Conservation (phyloP, 1,284 basidiomycete genomes). For the Pseudozyma sp. region DNA sequence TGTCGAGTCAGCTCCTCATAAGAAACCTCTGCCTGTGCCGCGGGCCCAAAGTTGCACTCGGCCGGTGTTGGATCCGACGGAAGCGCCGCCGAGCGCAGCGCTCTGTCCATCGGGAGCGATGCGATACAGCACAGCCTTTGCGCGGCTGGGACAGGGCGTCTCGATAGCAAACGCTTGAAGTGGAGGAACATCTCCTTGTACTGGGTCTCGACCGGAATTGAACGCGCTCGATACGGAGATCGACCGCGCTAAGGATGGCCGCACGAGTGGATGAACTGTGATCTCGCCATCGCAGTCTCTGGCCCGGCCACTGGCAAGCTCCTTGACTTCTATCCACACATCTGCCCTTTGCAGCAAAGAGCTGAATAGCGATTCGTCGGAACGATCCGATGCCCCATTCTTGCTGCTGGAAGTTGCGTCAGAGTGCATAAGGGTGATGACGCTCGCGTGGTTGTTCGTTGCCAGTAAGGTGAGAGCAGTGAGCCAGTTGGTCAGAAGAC, state of each 20-base stretch:
- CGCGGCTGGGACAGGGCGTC: slow-evolving; percentile 43
- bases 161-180: slow-evolving; percentile 42
- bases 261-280: slow-evolving; percentile 44
- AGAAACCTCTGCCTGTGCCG: slow-evolving; percentile 47
- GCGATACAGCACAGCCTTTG: slow-evolving; percentile 45
- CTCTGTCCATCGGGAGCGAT: slow-evolving; percentile 50
- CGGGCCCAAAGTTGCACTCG: slow-evolving; percentile 49
- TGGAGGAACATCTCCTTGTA: slow-evolving; percentile 16
- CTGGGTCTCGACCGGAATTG: background rate
- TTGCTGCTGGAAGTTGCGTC: slow-evolving; percentile 47
- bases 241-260: slow-evolving; percentile 33
- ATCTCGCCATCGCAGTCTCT: slow-evolving; percentile 58
- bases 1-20: slow-evolving; percentile 9
- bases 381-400: slow-evolving; percentile 34
- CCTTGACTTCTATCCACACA: slow-evolving; percentile 55
- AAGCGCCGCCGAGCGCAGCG: slow-evolving; percentile 35
- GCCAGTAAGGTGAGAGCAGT: slow-evolving; percentile 27
- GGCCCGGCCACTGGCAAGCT: slow-evolving; percentile 49
- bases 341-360: slow-evolving; percentile 33
- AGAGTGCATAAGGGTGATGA: slow-evolving; percentile 50
- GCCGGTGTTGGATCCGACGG: slow-evolving; percentile 32
- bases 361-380: slow-evolving; percentile 36
- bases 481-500: slow-evolving; percentile 32
- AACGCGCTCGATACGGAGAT: background rate
- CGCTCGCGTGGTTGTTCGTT: slow-evolving; percentile 28